Evolutionary conservation across 805 yeast species (phyloP), one percentile per base, ranked within the genome.

Genomic region (Brettanomyces sp.): DNA sequence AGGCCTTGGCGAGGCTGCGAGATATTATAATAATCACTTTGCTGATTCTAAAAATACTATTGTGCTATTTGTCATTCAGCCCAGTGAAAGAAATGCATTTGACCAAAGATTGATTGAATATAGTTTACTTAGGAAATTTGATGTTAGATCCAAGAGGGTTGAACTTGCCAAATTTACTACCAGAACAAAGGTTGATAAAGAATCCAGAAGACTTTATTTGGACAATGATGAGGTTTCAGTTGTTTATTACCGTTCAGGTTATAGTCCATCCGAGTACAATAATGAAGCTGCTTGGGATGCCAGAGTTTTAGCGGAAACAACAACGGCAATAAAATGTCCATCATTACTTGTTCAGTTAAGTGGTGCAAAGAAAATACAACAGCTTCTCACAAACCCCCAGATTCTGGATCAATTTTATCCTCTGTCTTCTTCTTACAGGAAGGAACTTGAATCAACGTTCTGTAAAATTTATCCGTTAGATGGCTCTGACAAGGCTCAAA

Each of bases 361-460:
- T 22, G 99, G 99, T 1, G 80, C 95, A 18, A 93, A 93, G 59
- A 93, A 93, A 63, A 75, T 93, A 44, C 99, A 93, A 66, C 99
- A 93, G 62, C 68, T 89, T 24, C 73, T 93, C 45, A 85, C 96
- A 0, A 71, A 76, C 34, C 68, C 71, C 21, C 57, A 62, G 7
- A 63, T 71, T 4, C 54, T 93, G 36, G 53, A 65, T 12, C 62
- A 70, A 42, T 79, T 82, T 50, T 59, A 79, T 22, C 64, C 72
- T 0, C 44, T 45, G 11, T 11, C 23, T 21, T 5, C 4, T 18
- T 25, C 6, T 12, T 21, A 13, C 22, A 52, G 60, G 13, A 52
- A 57, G 0, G 56, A 60, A 24, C 58, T 80, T 25, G 52, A 67
- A 24, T 65, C 73, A 1, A 88, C 97, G 0, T 93, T 91, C 68